These are phyloP conservation scores for Fusarium protoensiforme DNA, from an alignment of 2,329 filamentous ascomycete species.

Conservation along the genomic window DNA sequence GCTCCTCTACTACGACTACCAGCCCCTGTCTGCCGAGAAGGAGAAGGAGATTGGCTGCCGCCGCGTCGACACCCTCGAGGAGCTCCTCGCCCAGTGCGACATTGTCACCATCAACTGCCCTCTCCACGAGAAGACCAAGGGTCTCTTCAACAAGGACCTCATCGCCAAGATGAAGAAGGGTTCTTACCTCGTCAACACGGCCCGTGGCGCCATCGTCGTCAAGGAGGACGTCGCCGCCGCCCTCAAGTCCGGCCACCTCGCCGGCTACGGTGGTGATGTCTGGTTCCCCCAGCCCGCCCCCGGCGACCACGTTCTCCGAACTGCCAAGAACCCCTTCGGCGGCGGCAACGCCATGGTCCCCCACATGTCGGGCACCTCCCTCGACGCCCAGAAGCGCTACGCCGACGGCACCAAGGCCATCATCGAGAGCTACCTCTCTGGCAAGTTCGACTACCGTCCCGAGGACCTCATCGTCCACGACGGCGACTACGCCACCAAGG, in stretches of 20 bases:
- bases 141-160: constrained; percentile 98
- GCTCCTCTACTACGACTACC: constrained; percentile 99
- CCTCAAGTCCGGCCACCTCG: constrained; percentile 89
- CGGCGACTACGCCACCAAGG: constrained; percentile 95
- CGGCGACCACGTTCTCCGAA: constrained; percentile 90
- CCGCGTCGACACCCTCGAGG: constrained; percentile 88
- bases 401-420: constrained; percentile 90
- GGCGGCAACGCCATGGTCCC: constrained; percentile 99
- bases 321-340: constrained; percentile 93
- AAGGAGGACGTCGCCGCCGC: constrained; percentile 98
- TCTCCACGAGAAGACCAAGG: constrained; percentile 96
- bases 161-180: constrained; percentile 99
- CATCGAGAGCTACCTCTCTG: constrained; percentile 89
- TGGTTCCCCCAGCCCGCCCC: constrained; percentile 99
- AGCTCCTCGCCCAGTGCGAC: constrained; percentile 94
- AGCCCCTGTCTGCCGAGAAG: constrained; percentile 84
- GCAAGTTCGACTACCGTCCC: constrained; percentile 86
- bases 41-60: constrained; percentile 97
- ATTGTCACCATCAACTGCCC: constrained; percentile 99
- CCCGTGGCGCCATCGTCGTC: constrained; percentile 97
- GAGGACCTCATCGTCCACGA: constrained; percentile 91
- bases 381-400: constrained; percentile 96
- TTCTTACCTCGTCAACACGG: constrained; percentile 98
- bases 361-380: constrained; percentile 98
- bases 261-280: constrained; percentile 88